phyloP scores from a whole-genome alignment of 768 basidiomycete genomes.

The Suillus weaverae region DNA sequence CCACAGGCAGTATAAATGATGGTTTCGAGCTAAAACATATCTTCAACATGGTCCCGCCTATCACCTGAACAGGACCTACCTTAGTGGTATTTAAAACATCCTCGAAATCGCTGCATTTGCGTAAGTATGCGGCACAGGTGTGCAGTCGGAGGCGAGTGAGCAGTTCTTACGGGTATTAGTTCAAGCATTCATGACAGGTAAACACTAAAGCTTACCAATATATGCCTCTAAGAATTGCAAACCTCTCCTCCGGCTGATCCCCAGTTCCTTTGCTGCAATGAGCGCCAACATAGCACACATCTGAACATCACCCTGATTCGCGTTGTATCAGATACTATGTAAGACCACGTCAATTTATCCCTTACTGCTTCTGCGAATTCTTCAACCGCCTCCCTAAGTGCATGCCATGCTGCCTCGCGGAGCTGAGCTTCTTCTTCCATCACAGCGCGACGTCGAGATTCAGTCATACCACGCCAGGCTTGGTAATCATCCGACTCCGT shows the following conservation, averaged over 20 bases:
- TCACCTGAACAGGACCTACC: conserved; percentile 37
- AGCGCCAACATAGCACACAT: conserved; percentile 74
- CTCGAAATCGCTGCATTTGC: conserved; percentile 58
- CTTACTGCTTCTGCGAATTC: conserved; percentile 61
- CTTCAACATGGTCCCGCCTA: not conserved
- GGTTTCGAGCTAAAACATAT: conserved; percentile 58
- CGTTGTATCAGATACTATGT: conserved; percentile 5
- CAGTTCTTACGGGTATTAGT: conserved; percentile 45
- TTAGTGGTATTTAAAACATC: conserved; percentile 53
- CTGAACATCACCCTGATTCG: conserved; percentile 71
- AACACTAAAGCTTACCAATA: conserved; percentile 52
- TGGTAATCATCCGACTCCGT: conserved; percentile 19
- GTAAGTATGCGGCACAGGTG: conserved; percentile 70
- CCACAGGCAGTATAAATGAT: conserved; percentile 70
- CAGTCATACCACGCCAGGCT: conserved; percentile 29
- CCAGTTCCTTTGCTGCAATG: conserved; percentile 59
- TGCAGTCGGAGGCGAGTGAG: conserved; percentile 62
- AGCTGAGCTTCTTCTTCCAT: conserved; percentile 50
- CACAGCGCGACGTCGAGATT: conserved; percentile 26
- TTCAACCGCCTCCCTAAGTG: conserved; percentile 56
- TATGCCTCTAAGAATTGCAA: conserved; percentile 68
- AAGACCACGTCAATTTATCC: conserved; percentile 2
- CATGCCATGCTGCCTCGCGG: conserved; percentile 56
- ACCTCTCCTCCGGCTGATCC: conserved; percentile 42
- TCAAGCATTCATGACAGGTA: not conserved